A percentile compares a stretch with the other conserved stretches of the same genome.
Conservation (phyloP, 495 filamentous ascomycete genomes). For the Penicillium angulare region DNA sequence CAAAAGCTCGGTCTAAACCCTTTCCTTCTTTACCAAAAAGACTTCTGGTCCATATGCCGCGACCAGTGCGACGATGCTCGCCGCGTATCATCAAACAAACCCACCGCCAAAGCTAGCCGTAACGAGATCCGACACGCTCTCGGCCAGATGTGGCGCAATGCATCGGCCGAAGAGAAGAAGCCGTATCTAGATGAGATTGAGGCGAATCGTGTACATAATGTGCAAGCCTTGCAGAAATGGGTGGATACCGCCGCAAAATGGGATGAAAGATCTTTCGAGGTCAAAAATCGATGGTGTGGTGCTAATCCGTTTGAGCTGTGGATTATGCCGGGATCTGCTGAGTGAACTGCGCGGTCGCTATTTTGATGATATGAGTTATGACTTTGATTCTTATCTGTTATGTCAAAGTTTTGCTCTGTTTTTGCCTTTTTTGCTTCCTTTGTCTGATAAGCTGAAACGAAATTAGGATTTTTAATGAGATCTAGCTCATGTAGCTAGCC, state of each 20-base stretch:
- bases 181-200: conserved; percentile 75
- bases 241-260: conserved; percentile 60
- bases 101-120: conserved; percentile 61
- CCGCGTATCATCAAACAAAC: conserved; percentile 60
- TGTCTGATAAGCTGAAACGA: no score
- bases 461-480: no score
- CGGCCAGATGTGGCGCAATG: conserved; percentile 86
- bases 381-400: no score
- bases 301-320: conserved; percentile 52
- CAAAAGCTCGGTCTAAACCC: conserved; percentile 67
- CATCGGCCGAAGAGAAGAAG: conserved; percentile 60
- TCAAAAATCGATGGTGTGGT: conserved; percentile 62
- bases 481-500: no score
- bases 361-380: no score
- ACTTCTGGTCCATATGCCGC: conserved; percentile 74
- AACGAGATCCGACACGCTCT: conserved; percentile 79
- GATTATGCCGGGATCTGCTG: conserved; percentile 10
- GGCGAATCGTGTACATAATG: conserved; percentile 61
- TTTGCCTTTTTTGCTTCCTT: no score
- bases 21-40: conserved; percentile 69
- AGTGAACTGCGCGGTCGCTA: background rate
- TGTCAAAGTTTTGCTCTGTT: no score
- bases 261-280: conserved; percentile 61
- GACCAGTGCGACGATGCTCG: conserved; percentile 66
- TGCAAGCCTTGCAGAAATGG: conserved; percentile 56